These are phyloP conservation scores for Penicillium salamii DNA, from an alignment of 495 filamentous ascomycete genomes.

Conservation along the genomic window DNA sequence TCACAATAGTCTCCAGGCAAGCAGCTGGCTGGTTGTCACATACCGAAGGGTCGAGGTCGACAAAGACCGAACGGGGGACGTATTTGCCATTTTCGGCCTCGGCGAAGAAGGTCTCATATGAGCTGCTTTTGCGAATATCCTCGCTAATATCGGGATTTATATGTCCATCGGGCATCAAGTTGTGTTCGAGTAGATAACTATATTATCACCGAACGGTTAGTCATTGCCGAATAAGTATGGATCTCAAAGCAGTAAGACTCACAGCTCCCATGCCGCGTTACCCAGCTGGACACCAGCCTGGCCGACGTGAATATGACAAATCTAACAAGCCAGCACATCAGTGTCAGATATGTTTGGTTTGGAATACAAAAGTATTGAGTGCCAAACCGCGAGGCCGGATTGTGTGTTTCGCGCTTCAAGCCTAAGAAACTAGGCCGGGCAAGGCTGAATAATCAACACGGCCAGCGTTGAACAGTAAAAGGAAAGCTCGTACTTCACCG, in stretches of 20 bases:
- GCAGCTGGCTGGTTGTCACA: constrained; percentile 9
- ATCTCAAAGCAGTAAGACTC: constrained; percentile 47
- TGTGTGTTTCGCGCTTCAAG: not conserved
- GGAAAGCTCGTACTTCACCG: not conserved
- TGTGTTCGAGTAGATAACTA: constrained; percentile 90
- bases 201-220: not conserved
- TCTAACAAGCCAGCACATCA: constrained; percentile 39
- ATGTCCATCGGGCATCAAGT: constrained; percentile 73
- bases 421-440: not conserved
- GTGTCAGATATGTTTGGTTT: constrained; percentile 1
- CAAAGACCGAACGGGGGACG: constrained; percentile 85
- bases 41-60: constrained; percentile 83
- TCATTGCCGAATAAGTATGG: constrained; percentile 3
- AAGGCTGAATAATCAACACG: not conserved
- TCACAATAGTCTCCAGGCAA: not conserved
- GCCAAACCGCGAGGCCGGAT: not conserved
- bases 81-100: constrained; percentile 86
- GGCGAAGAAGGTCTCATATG: constrained; percentile 89
- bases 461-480: not conserved
- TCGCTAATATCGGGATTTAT: constrained; percentile 58
- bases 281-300: constrained; percentile 92
- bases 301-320: constrained; percentile 88
- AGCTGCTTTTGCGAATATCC: constrained; percentile 62
- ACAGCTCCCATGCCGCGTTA: constrained; percentile 95
- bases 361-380: constrained; percentile 1